Conservation (phyloP, 169 alveolate species). For the Babesia sp. region DNA sequence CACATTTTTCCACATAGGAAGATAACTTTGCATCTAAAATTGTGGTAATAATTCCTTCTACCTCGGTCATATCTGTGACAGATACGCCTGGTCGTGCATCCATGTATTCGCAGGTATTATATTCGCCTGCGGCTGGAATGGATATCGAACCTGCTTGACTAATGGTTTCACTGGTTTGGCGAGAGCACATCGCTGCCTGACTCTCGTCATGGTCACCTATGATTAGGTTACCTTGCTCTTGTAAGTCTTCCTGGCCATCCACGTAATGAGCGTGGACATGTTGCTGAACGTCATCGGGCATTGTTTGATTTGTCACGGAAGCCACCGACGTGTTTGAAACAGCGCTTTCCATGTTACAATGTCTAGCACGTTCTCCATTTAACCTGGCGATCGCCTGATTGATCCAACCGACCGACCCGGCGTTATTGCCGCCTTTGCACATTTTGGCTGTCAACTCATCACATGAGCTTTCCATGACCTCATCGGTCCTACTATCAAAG, state of each 20-base stretch:
- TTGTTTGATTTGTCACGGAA: not conserved
- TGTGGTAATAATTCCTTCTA: conserved; percentile 7
- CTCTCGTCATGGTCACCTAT: not conserved
- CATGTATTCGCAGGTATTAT: not conserved
- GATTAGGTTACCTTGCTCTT: not conserved
- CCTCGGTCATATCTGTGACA: not conserved
- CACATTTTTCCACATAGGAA: not conserved
- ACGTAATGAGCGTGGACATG: not conserved
- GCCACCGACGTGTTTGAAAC: not conserved
- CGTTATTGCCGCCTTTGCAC: not conserved
- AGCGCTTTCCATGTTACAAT: not conserved
- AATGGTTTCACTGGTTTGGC: not conserved
- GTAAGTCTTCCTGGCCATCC: conserved; percentile 2
- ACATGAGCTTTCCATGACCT: conserved; percentile 10
- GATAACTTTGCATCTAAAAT: not conserved
- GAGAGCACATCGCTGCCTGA: not conserved
- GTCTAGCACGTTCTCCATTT: not conserved
- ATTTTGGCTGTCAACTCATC: not conserved
- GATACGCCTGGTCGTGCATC: not conserved
- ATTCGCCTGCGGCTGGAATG: not conserved
- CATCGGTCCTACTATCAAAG: not conserved
- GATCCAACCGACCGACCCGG: conserved; percentile 30
- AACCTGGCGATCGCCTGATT: conserved; percentile 17
- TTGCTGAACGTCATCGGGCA: not conserved
- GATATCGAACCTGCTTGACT: not conserved